Conservation (phyloP, 2,329 filamentous ascomycete species). For the Colletotrichum eleusines region DNA sequence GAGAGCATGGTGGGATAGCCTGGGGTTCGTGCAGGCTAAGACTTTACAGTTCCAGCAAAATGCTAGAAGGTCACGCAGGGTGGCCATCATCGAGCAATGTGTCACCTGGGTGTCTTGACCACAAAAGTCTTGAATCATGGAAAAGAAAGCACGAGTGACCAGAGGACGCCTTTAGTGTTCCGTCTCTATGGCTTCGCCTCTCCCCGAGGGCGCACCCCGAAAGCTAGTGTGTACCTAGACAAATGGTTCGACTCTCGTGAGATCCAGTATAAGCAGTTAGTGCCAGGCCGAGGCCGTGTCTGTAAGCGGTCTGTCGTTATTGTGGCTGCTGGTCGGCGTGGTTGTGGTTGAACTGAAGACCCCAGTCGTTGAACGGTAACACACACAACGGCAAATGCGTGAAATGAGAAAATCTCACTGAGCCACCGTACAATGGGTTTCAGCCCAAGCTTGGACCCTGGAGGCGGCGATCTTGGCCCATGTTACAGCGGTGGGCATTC, state of each 20-base stretch:
- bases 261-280: slow-evolving; percentile 12
- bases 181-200: slow-evolving; percentile 18
- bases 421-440: slow-evolving; percentile 34
- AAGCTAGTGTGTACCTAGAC: slow-evolving; percentile 4
- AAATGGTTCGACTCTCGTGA: slow-evolving; percentile 19
- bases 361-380: neutral
- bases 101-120: neutral
- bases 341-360: neutral
- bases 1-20: slow-evolving; percentile 22
- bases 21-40: slow-evolving; percentile 35
- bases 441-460: slow-evolving; percentile 39
- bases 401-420: slow-evolving; percentile 20
- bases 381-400: slow-evolving; percentile 4
- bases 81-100: slow-evolving; percentile 4
- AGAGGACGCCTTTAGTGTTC: neutral
- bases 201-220: slow-evolving; percentile 12
- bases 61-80: slow-evolving; percentile 12
- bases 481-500: slow-evolving; percentile 1
- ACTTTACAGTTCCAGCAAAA: slow-evolving; percentile 25
- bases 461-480: slow-evolving; percentile 29
- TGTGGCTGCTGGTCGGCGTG: neutral
- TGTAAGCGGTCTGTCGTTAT: slow-evolving; percentile 7
- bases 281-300: slow-evolving; percentile 23
- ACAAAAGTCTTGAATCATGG: slow-evolving; percentile 14
- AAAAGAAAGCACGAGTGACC: slow-evolving; percentile 13